Base-by-base conservation (phyloP, 1,284 basidiomycete species). In the Microbotryomycetes sp. region DNA sequence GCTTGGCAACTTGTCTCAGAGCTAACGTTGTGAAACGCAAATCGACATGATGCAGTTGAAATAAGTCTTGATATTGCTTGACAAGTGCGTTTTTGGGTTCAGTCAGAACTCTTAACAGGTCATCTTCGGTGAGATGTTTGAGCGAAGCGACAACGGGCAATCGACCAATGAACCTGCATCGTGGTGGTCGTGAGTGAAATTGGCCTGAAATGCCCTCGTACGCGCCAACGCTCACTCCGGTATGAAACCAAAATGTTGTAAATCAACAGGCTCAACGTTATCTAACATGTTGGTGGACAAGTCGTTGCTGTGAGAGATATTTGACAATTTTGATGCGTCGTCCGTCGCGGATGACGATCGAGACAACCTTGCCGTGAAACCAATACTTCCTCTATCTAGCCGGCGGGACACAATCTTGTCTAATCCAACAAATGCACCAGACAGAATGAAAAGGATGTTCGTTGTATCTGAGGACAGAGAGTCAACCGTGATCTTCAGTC, bases 51-150 rank as follows among this genome's bases (percentile, higher is more conserved):
- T 67, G 70, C 0, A 58, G 68, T 19, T 31, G 45, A 74, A 92
- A 96, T 36, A 89, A 80, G 4, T 85, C 82, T 32, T 84, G 84
- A 72, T 96, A 97, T 74, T 97, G 93, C 49, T 89, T 89, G 50
- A 94, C 80, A 14, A 97, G 81, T 0, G 89, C 89, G 49, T 93
- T 92, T 67, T 86, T 85, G 48, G 97, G 92, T 71, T 97, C 92
- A 1, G 87, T 91, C 50, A 97, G 80, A 62, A 97, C 89, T 14
- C 86, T 83, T n/a, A 92, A 82, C 9, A 97, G 81, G 73, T 97
- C 93, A 57, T 71, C 80, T 72, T 77, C 83, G 74, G 75, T 79
- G 2, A 97, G 80, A 4, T 89, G 85, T 16, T 86, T 78, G 12
- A 97, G 81, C 0, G 89, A 85, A 1, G 92, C 90, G 46, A 92